Evolutionary conservation across 2,329 filamentous ascomycete species (phyloP).

Genomic region (Aphanocladium album): DNA sequence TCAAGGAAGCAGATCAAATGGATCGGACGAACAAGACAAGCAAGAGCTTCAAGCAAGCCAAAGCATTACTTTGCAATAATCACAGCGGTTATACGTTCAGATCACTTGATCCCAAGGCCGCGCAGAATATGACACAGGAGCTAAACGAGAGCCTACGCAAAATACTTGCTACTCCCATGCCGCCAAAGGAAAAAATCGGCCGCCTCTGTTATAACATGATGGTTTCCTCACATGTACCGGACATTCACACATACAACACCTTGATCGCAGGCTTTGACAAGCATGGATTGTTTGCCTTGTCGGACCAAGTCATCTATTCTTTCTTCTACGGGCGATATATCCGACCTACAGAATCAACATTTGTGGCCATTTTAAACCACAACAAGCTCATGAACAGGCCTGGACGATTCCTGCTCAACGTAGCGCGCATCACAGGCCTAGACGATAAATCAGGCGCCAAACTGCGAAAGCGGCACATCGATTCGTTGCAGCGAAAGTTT

Average conservation of each 20-base stretch:
- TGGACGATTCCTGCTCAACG: slow-evolving; percentile 37
- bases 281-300: slow-evolving; percentile 43
- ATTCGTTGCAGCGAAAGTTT: slow-evolving; percentile 17
- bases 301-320: slow-evolving; percentile 48
- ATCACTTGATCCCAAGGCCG: slow-evolving; percentile 23
- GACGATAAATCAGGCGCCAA: slow-evolving; percentile 36
- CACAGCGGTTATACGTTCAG: slow-evolving; percentile 23
- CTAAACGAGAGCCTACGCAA: slow-evolving; percentile 28
- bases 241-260: slow-evolving; percentile 65
- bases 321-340: slow-evolving; percentile 41
- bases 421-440: slow-evolving; percentile 42
- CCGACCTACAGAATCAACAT: slow-evolving; percentile 44
- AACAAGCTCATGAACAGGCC: slow-evolving; percentile 39
- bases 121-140: slow-evolving; percentile 20
- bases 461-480: slow-evolving; percentile 29
- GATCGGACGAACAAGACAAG: slow-evolving; percentile 19
- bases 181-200: slow-evolving; percentile 30
- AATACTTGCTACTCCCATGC: slow-evolving; percentile 23
- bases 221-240: slow-evolving; percentile 54
- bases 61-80: slow-evolving; percentile 16
- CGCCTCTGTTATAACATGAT: slow-evolving; percentile 62
- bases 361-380: slow-evolving; percentile 46
- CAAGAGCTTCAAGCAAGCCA: slow-evolving; percentile 27
- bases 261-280: slow-evolving; percentile 62
- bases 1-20: slow-evolving; percentile 23